phyloP scores from a whole-genome alignment of 1,139 yeast genomes.

The Petasospora fabianii region DNA sequence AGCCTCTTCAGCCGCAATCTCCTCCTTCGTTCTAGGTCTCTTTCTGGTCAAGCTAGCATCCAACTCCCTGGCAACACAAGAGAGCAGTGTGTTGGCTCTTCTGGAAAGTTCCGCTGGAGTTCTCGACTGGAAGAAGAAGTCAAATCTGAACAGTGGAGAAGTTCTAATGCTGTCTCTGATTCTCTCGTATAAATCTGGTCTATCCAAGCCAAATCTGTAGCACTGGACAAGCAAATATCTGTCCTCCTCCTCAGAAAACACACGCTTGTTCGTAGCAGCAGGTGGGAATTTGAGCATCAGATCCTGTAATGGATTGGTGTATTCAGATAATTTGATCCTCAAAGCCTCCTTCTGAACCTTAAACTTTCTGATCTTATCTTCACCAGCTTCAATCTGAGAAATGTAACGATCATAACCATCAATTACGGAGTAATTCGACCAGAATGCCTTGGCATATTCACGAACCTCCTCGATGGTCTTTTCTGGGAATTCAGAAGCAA shows the following conservation, averaged over 20 bases:
- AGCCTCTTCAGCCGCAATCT: constrained; percentile 13
- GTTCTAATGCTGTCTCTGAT: constrained; percentile 59
- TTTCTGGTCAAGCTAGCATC: constrained; percentile 13
- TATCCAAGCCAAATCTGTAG: constrained; percentile 62
- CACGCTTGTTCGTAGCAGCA: constrained; percentile 54
- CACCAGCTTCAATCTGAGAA: constrained; percentile 70
- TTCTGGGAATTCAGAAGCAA: constrained; percentile 54
- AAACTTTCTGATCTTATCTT: constrained; percentile 56
- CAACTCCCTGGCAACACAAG: constrained; percentile 57
- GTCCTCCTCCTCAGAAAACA: constrained; percentile 73
- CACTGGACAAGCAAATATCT: constrained; percentile 63
- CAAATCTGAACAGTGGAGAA: constrained; percentile 62
- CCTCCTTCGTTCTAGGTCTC: constrained; percentile 17
- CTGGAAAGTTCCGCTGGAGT: constrained; percentile 61
- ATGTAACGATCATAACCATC: constrained; percentile 72
- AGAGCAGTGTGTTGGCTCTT: constrained; percentile 63
- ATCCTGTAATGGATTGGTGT: constrained; percentile 63
- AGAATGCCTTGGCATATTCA: constrained; percentile 62
- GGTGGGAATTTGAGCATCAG: constrained; percentile 58
- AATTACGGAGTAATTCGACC: constrained; percentile 60
- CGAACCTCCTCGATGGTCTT: constrained; percentile 67
- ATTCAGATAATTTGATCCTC: constrained; percentile 58
- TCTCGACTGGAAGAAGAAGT: constrained; percentile 69
- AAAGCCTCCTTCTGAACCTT: constrained; percentile 65
- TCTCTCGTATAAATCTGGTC: constrained; percentile 60